Percentiles rank a stretch among this genome's conserved stretches.
These are phyloP conservation scores for Phyllosticta citrichinensis DNA, from an alignment of 2,329 filamentous ascomycete genomes.

Conservation along the genomic window DNA sequence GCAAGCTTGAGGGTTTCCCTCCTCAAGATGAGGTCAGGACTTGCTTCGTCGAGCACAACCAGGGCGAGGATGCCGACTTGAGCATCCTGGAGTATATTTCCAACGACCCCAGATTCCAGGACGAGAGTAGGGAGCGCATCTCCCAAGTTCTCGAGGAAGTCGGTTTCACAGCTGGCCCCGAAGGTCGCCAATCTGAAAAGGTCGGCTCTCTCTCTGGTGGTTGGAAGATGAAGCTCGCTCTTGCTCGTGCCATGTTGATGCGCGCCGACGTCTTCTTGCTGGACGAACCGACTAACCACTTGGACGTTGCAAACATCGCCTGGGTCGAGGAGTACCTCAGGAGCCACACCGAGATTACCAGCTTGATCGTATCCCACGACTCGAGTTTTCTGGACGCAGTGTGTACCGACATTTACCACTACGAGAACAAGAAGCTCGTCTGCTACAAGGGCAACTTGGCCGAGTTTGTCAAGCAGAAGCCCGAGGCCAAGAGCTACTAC, in stretches of 20 bases:
- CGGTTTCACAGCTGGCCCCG: constrained; percentile 82
- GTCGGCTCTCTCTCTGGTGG: constrained; percentile 94
- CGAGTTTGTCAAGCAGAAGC: constrained; percentile 77
- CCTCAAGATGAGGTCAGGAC: constrained; percentile 84
- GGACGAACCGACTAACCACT: constrained; percentile 97
- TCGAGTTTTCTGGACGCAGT: constrained; percentile 94
- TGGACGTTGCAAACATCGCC: constrained; percentile 91
- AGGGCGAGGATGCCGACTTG: constrained; percentile 93
- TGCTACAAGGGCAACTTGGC: constrained; percentile 76
- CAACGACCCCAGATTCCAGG: constrained; percentile 78
- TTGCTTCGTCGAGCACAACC: constrained; percentile 98
- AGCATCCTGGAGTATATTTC: constrained; percentile 88
- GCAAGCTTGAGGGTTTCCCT: constrained; percentile 95
- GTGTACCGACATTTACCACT: constrained; percentile 98
- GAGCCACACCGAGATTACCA: constrained; percentile 91
- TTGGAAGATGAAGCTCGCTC: constrained; percentile 99
- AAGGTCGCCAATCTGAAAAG: constrained; percentile 77
- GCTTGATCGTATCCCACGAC: constrained; percentile 96
- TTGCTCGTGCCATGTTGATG: constrained; percentile 94
- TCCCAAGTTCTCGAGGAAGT: constrained; percentile 78
- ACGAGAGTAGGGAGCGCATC: constrained; percentile 71
- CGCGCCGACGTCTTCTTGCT: constrained; percentile 91
- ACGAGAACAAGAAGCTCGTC: constrained; percentile 92
- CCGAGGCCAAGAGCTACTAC: constrained; percentile 97
- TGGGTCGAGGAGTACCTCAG: constrained; percentile 96